These are phyloP conservation scores for Galerina sulciceps DNA, from an alignment of 768 basidiomycete genomes.

Conservation along the genomic window DNA sequence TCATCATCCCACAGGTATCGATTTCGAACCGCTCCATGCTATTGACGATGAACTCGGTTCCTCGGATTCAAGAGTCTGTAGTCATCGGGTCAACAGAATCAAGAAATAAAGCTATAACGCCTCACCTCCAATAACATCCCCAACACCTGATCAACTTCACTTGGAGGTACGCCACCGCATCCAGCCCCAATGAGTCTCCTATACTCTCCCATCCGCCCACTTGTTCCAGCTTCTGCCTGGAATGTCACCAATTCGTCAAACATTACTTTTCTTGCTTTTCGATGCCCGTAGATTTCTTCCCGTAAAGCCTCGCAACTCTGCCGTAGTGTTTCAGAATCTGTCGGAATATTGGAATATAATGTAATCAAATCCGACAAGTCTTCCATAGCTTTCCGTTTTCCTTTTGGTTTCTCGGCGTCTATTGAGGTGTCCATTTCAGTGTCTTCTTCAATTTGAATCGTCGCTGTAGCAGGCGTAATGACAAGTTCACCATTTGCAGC, in stretches of 20 bases:
- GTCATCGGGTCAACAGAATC: not conserved
- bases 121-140: slow-evolving; percentile 84
- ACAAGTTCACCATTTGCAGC: slow-evolving; percentile 61
- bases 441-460: slow-evolving; percentile 52
- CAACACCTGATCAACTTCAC: slow-evolving; percentile 89
- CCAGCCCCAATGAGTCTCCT: slow-evolving; percentile 87
- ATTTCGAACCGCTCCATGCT: slow-evolving; percentile 48
- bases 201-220: slow-evolving; percentile 88
- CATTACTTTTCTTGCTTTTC: slow-evolving; percentile 68
- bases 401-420: slow-evolving; percentile 51
- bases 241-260: slow-evolving; percentile 81
- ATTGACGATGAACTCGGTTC: slow-evolving; percentile 69
- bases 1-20: slow-evolving; percentile 32
- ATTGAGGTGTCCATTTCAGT: slow-evolving; percentile 38
- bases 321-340: slow-evolving; percentile 56
- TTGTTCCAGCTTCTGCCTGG: slow-evolving; percentile 90
- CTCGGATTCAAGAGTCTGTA: slow-evolving; percentile 80
- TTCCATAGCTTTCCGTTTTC: slow-evolving; percentile 62
- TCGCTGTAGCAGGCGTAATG: slow-evolving; percentile 47
- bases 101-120: slow-evolving; percentile 6
- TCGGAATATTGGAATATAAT: slow-evolving; percentile 61
- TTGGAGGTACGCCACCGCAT: slow-evolving; percentile 82
- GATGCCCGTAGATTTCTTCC: slow-evolving; percentile 66
- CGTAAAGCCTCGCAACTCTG: slow-evolving; percentile 62
- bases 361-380: slow-evolving; percentile 67